Conservation (phyloP, 2,329 filamentous ascomycete species). For the Clathrospora elynae region DNA sequence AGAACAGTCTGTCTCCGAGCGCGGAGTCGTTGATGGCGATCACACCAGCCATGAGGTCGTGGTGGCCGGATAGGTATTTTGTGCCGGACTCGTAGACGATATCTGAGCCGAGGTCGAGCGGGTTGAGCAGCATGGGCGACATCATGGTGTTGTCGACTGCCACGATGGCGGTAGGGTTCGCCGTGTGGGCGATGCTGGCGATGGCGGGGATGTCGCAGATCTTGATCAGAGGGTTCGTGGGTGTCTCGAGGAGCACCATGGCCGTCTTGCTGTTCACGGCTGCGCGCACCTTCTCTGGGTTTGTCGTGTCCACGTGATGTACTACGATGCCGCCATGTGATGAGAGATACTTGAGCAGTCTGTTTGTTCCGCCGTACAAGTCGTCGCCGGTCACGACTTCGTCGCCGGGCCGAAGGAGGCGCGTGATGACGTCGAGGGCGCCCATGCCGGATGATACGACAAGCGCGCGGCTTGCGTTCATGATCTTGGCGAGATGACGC, state of each 20-base stretch:
- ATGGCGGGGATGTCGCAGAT: constrained; percentile 90
- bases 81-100: constrained; percentile 98
- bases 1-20: constrained; percentile 88
- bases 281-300: constrained; percentile 69
- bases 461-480: constrained; percentile 89
- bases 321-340: constrained; percentile 90
- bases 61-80: constrained; percentile 96
- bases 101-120: constrained; percentile 90
- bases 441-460: constrained; percentile 98
- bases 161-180: constrained; percentile 79
- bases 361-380: constrained; percentile 92
- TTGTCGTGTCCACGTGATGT: constrained; percentile 94
- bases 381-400: constrained; percentile 98
- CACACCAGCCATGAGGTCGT: constrained; percentile 98
- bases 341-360: constrained; percentile 88
- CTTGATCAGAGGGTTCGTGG: constrained; percentile 97
- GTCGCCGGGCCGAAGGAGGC: constrained; percentile 86
- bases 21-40: constrained; percentile 84
- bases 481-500: constrained; percentile 96
- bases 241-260: constrained; percentile 95
- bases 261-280: constrained; percentile 80
- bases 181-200: constrained; percentile 73
- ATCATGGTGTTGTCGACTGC: constrained; percentile 99
- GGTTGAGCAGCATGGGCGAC: constrained; percentile 90
- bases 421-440: constrained; percentile 92